Evolutionary conservation across 345 rosid species (phyloP), one percentile per base, ranked within the genome.

Genomic region (Boechera stricta): DNA sequence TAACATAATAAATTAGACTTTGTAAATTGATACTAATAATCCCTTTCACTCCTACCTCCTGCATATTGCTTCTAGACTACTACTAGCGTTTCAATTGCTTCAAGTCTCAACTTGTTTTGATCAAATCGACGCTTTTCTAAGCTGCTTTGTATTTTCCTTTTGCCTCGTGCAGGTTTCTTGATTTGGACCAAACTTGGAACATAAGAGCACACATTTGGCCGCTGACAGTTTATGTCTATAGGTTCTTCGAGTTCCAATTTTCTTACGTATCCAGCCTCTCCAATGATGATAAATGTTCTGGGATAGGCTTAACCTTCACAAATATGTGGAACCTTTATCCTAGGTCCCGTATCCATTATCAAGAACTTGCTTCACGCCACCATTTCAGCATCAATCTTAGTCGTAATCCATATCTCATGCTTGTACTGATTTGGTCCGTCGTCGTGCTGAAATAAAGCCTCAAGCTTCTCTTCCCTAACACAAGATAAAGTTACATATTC

Each of bases 131-230:
- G 31, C 58, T 53, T 24, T 53, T 53, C 33, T 53, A 53, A 53
- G 11, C 7, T 12, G 26, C 33, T 26, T 53, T 53, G 58, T 53
- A 2, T 26, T 26, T 1, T 53, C 15, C 32, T 53, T 26, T 26
- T 53, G 58, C 32, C 33, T 53, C n/a, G 33, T 5, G 15, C 32
- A 24, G 3, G 33, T 24, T 52, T 24, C n/a, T 53, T 53, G 57
- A 53, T 54, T 54, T 54, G 58, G 58, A 26, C 8, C 33, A 54
- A 26, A 54, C 58, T 54, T 54, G 33, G 58, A 54, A 26, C 57
- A 52, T 52, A 52, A 52, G 32, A 41, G 12, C 45, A 41, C 45
- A 41, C 15, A 41, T 4, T 4, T 39, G 44, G 44, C 44, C 29
- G 29, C 29, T 28, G 2, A 28, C 29, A 28, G 2, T 1, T 36